Base-by-base conservation (phyloP, 345 rosid species). In the Camelina laxa region DNA sequence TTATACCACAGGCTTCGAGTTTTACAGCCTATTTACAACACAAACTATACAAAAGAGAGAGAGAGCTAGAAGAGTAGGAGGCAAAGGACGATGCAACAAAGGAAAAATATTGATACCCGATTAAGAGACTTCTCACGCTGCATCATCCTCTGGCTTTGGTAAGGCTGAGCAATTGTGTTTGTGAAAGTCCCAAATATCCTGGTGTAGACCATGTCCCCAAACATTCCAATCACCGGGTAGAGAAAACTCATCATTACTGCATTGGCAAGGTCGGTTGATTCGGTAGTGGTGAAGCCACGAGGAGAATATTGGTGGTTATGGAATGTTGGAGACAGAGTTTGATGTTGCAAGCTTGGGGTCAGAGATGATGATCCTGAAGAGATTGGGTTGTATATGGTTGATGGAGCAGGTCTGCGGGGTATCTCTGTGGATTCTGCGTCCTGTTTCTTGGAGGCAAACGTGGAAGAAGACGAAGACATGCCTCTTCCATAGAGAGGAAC, bases 401-500 rank as follows among this genome's bases (percentile, higher is more conserved):
- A 50, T 54, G 89, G 82, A 17, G 78, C 35, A 4, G 97, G 97
- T 67, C 95, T 83, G 8, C 83, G 86, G 12, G 97, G 97, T 70
- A 91, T 79, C 24, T 19, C 66, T 71, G 70, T 69, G 45, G 71
- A 65, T 21, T 70, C 87, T 5, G 62, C 8, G 1, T 20, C 67
- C 50, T 51, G 62, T 60, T 60, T 67, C 44, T 50, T 75, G 73
- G 74, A 75, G 31, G n/a, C 45, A 30, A 51, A 7, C n/a, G 22
- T 53, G 16, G 77, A 63, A 58, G 49, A 60, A 13, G 88, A 84
- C 56, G 67, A 61, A 78, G 85, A 76, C 74, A 64, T 72, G 75
- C 97, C 96, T 11, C 87, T 85, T 58, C 97, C 96, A 12, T 94
- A 94, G 57, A 94, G 91, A 31, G 98, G 98, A 64, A 94, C 96